Evolutionary conservation across 805 yeast species (phyloP).

Genomic region (Lachancea sp.): DNA sequence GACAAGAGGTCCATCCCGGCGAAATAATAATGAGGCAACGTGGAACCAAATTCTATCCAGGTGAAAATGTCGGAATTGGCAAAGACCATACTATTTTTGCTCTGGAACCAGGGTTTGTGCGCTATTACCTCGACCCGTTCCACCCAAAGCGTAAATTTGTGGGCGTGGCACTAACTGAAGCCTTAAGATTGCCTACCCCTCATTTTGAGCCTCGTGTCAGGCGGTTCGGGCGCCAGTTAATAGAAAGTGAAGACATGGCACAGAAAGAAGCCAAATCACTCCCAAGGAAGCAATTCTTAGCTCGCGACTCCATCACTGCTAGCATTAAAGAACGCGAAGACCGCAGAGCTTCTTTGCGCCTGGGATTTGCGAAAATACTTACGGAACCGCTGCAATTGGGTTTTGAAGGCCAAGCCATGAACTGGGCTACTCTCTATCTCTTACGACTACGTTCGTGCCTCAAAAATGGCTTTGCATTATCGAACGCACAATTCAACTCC

Average conservation of each 20-base stretch:
- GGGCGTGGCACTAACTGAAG: slow-evolving; percentile 72
- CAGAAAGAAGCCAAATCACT: slow-evolving; percentile 52
- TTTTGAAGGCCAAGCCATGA: slow-evolving; percentile 30
- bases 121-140: slow-evolving; percentile 90
- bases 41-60: slow-evolving; percentile 92
- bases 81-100: slow-evolving; percentile 92
- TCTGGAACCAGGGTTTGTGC: slow-evolving; percentile 84
- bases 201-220: slow-evolving; percentile 87
- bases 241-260: slow-evolving; percentile 39
- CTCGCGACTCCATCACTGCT: slow-evolving; percentile 45
- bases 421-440: slow-evolving; percentile 47
- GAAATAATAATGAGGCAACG: slow-evolving; percentile 89
- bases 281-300: slow-evolving; percentile 61
- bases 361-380: slow-evolving; percentile 29
- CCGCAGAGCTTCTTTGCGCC: slow-evolving; percentile 31
- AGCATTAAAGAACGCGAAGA: slow-evolving; percentile 37
- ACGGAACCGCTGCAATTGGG: slow-evolving; percentile 16
- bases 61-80: slow-evolving; percentile 85
- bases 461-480: slow-evolving; percentile 49
- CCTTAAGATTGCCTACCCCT: slow-evolving; percentile 68
- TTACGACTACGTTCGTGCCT: slow-evolving; percentile 46
- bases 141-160: slow-evolving; percentile 88
- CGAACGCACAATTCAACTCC: slow-evolving; percentile 55
- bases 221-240: slow-evolving; percentile 73
- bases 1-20: slow-evolving; percentile 65